Evolutionary conservation across 306 rosid species (phyloP), one percentile per base, ranked within the genome.

Genomic region (Quercus dentata): DNA sequence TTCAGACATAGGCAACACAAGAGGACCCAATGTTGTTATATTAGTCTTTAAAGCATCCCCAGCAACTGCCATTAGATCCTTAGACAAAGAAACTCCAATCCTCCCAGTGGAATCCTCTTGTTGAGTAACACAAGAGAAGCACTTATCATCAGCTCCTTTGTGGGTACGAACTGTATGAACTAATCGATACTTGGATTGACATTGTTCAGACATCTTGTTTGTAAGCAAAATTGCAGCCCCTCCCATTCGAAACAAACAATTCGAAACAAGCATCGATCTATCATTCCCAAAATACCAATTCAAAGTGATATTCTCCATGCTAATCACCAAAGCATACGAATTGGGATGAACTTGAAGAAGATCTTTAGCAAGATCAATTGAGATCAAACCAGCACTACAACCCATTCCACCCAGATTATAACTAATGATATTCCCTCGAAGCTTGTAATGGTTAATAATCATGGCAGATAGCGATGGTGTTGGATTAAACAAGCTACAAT

Each of bases 371-470:
- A 90, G 90, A 85, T 88, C 90, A 41, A 90, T 86, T 0, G 92
- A 84, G 82, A 90, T 86, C 85, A 88, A 77, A 75, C 94, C 90
- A 57, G 94, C 94, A 85, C 94, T 84, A 63, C 94, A 88, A 2
- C 94, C 94, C 94, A 90, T 90, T 51, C 92, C 92, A 5, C 90
- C 90, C 11, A 90, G 87, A 75, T 88, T 90, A 61, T 80, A 90
- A 64, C 88, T 90, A 55, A 79, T 20, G 31, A 88, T 75, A 71
- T 90, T 90, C 56, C 92, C 89, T 20, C 88, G 74, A 72, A 90
- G 89, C 84, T 88, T 90, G 64, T 88, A 90, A 55, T 88, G 92
- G 71, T 90, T 88, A 59, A 90, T 76, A 64, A 90, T 72, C 92
- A 88, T 88, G 7, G 94, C 84, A 57, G 90, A 81, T 56, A 86